These are phyloP conservation scores for Carex cristatella DNA, from an alignment of 176 grass and related monocot genomes.

Conservation along the genomic window DNA sequence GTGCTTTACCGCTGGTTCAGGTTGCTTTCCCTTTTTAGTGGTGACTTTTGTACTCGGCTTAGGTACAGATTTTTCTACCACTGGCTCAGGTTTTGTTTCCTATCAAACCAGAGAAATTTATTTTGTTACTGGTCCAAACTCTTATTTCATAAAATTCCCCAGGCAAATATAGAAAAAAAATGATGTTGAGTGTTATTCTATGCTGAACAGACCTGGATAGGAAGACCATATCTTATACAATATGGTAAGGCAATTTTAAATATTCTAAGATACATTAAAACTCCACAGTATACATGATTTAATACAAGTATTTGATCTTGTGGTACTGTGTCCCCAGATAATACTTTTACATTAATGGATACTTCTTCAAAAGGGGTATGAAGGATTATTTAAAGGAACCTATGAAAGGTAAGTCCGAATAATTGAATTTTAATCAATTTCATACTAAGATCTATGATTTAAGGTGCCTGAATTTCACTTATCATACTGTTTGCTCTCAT, in stretches of 20 bases:
- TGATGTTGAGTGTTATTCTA: not conserved
- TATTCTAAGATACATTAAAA: not conserved
- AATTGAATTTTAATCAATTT: too few species aligned
- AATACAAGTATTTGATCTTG: not conserved
- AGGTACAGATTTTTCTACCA: conserved; percentile 27
- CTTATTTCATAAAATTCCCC: not conserved
- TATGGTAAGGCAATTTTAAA: not conserved
- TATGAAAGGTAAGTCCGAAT: too few species aligned
- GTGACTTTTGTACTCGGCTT: conserved; percentile 49
- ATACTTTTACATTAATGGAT: too few species aligned
- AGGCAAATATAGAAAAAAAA: not conserved
- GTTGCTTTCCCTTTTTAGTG: conserved; percentile 65
- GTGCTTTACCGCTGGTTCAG: conserved; percentile 34
- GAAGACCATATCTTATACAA: not conserved
- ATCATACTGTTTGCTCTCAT: too few species aligned
- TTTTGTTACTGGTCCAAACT: not conserved
- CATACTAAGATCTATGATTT: too few species aligned
- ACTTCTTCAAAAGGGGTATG: too few species aligned
- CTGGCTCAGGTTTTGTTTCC: conserved; percentile 53
- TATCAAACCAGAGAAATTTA: conserved; percentile 19
- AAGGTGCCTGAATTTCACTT: too few species aligned
- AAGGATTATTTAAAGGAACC: too few species aligned
- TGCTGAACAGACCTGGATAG: not conserved
- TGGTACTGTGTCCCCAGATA: too few species aligned
- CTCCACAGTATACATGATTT: not conserved